Evolutionary conservation across 495 filamentous ascomycete species (phyloP), one percentile per base, ranked within the genome.

Genomic region (Jackrogersella minutella): DNA sequence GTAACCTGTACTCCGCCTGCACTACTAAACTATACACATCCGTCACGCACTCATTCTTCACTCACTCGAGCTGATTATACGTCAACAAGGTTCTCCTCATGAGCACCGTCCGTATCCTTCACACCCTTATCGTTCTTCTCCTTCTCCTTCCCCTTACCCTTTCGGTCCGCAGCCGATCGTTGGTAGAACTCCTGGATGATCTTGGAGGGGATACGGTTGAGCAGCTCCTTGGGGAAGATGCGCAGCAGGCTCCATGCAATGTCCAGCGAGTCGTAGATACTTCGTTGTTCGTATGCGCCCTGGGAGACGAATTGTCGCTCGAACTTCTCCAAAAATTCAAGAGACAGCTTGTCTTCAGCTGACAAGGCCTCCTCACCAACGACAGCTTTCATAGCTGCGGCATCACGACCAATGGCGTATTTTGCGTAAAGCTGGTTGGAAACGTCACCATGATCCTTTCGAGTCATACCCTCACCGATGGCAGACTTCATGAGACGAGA

Each of bases 401-500:
- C 95, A 75, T 99, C 95, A 82, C 93, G 92, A 75, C 95, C 95
- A 74, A 99, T 98, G 77, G 95, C 95, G 78, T 99, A 99, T 82
- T 99, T 99, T 76, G 95, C 95, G 78, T 99, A 99, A 60, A 99
- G 87, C 83, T 99, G 95, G 83, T 98, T 98, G 59, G 96, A 98
- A 34, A 99, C 95, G 79, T 99, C 95, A 58, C 91, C 90, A 80
- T 99, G 95, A 75, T 99, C 95, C 79, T 91, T 91, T 64, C 95
- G 90, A 2, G 95, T 98, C 81, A 90, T 94, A 64, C 91, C 91
- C 79, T 97, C 93, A 73, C 96, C 96, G 68, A 99, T 99, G 73
- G 95, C 96, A 69, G 96, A 98, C 77, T 99, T 99, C 95, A 99
- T 99, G 70, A 99, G 91, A 86, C 95, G 96, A 11, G 96, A 98